These are phyloP conservation scores for Persicaria maculosa DNA, from an alignment of 148 eudicot species.

Conservation along the genomic window DNA sequence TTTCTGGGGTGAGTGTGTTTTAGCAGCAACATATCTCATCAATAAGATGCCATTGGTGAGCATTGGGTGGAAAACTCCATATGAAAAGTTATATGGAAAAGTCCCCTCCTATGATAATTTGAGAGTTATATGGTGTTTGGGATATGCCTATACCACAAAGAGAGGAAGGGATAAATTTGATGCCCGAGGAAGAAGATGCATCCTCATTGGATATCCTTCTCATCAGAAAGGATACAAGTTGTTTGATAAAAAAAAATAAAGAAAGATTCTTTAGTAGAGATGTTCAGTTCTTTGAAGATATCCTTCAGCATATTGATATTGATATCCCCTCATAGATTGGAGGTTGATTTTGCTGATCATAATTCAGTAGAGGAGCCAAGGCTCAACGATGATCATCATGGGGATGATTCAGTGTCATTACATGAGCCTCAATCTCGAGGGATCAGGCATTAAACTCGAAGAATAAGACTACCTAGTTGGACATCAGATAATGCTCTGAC, in stretches of 20 bases:
- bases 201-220: background rate
- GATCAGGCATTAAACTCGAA: too few species aligned
- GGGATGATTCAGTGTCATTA: too few species aligned
- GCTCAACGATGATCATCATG: too few species aligned
- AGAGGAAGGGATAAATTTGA: background rate
- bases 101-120: background rate
- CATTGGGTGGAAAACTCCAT: background rate
- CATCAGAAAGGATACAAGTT: background rate
- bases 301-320: too few species aligned
- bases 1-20: background rate
- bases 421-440: too few species aligned
- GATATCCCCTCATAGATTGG: too few species aligned
- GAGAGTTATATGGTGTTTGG: background rate
- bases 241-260: background rate
- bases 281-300: background rate
- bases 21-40: background rate
- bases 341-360: too few species aligned
- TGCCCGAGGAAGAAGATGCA: background rate
- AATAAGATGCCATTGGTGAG: background rate
- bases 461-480: too few species aligned
- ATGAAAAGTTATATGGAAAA: background rate
- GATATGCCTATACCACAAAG: background rate
- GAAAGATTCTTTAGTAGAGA: background rate
- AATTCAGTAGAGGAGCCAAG: too few species aligned
- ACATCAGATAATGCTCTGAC: too few species aligned